Base-by-base conservation (phyloP, 495 filamentous ascomycete genomes). In the Xanthoparmelia taractica region DNA sequence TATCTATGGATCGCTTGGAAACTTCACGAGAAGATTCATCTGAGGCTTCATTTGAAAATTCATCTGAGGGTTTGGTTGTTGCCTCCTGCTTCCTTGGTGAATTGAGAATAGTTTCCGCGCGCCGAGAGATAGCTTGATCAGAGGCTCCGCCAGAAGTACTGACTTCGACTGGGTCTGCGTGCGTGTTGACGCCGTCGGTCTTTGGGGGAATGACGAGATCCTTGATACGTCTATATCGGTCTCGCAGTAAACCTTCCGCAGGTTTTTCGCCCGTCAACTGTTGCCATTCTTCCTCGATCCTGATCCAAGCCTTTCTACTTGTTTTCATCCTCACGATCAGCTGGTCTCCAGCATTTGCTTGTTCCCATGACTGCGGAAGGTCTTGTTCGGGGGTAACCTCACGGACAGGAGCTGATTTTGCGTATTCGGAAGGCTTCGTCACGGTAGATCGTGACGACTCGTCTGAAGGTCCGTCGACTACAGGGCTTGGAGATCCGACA, bases 11-110 rank as follows among this genome's bases (percentile, higher is more conserved):
- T 43, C 48, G 33, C n/a, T n/a, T n/a, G n/a, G n/a, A n/a, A 48
- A 10, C 41, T 12, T n/a, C n/a, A n/a, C n/a, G n/a, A n/a, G 57
- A 29, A 2, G 57, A 33, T 38, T 45, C 38, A 11, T 45, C 31
- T n/a, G 38, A 45, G 27, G 29, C 15, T 50, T 50, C 31, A 38
- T 43, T 18, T 27, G 25, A 50, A 27, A 31, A 23, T 50, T 50
- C 48, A 1, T 31, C 25, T 0, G 48, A 52, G 15, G 11, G 27
- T 31, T 31, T 27, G 1, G 8, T 31, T 60, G 31, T 29, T 18
- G 43, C 41, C 43, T 60, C 36, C 33, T 11, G 31, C 45, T 60
- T 60, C 41, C 29, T 52, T 8, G 45, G 41, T 17, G 50, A 18
- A 20, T 6, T 3, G 29, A 20, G 27, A 1, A 17, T 33, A n/a